Evolutionary conservation across 352 stramenopile species (phyloP).

Genomic region (Phytophthora idaei): DNA sequence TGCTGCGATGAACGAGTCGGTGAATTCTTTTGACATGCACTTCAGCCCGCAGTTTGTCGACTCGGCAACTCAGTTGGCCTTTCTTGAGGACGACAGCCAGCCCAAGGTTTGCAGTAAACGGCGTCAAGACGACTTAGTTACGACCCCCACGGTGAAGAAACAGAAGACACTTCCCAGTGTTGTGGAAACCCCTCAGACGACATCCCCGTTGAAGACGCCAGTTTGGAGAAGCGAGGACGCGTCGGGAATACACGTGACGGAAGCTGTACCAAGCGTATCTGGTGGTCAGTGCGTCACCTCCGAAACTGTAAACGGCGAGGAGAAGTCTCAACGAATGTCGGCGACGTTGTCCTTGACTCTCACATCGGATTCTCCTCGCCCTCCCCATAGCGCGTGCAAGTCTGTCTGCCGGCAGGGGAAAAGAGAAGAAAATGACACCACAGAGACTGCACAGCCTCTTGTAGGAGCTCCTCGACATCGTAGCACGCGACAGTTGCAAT

Average conservation of each 20-base stretch:
- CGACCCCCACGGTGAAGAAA: conserved; percentile 12
- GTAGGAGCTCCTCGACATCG: conserved; percentile 21
- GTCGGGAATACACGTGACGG: background rate
- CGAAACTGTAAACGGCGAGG: conserved; percentile 38
- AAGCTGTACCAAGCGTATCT: background rate
- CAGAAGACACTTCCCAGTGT: conserved; percentile 4
- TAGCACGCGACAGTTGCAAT: conserved; percentile 56
- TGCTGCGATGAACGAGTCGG: conserved; percentile 36
- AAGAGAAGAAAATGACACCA: background rate
- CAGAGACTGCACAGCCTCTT: conserved; percentile 13
- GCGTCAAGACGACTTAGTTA: conserved; percentile 1
- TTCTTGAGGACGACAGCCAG: conserved; percentile 5
- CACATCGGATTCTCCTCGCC: conserved; percentile 29
- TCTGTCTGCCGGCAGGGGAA: conserved; percentile 3
- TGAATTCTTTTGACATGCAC: conserved; percentile 45
- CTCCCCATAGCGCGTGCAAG: background rate
- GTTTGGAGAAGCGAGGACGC: background rate
- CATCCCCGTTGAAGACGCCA: background rate
- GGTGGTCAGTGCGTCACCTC: conserved; percentile 2
- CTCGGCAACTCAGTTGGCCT: conserved; percentile 30
- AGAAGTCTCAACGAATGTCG: conserved; percentile 43
- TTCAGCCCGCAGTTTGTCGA: conserved; percentile 65
- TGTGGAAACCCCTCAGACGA: background rate
- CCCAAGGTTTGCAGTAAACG: conserved; percentile 5
- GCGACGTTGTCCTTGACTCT: conserved; percentile 20